Conservation (phyloP, 768 basidiomycete species). For the Pleurotus giganteus region DNA sequence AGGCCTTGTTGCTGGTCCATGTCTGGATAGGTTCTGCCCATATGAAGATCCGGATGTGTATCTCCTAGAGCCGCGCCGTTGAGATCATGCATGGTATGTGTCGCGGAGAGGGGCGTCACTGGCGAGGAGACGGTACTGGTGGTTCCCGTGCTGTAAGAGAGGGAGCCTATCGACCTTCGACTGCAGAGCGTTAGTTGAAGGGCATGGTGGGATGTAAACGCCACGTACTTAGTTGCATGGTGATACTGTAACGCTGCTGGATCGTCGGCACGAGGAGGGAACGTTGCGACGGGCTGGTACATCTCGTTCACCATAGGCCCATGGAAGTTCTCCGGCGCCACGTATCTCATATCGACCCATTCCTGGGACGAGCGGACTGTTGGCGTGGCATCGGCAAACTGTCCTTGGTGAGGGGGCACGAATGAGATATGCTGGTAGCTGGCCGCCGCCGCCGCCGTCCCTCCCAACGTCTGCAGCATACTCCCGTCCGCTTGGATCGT, state of each 20-base stretch:
- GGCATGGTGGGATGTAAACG: no score
- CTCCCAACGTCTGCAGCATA: neutral
- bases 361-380: neutral
- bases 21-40: neutral
- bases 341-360: neutral
- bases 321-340: neutral
- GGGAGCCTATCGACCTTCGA: constrained; percentile 2
- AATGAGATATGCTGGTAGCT: neutral
- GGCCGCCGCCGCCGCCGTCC: neutral
- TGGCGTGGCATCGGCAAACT: neutral
- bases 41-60: neutral
- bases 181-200: neutral
- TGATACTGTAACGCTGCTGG: neutral
- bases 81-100: neutral
- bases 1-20: neutral
- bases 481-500: neutral
- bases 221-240: neutral
- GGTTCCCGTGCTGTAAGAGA: neutral
- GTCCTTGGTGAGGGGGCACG: neutral
- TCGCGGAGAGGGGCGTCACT: constrained; percentile 1
- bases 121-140: constrained; percentile 6
- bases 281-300: neutral
- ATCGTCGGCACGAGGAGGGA: neutral
- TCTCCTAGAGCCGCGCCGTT: neutral
- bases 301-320: neutral